phyloP scores from a whole-genome alignment of 192 early-diverging fungal genomes.

The Coemansia sp. region DNA sequence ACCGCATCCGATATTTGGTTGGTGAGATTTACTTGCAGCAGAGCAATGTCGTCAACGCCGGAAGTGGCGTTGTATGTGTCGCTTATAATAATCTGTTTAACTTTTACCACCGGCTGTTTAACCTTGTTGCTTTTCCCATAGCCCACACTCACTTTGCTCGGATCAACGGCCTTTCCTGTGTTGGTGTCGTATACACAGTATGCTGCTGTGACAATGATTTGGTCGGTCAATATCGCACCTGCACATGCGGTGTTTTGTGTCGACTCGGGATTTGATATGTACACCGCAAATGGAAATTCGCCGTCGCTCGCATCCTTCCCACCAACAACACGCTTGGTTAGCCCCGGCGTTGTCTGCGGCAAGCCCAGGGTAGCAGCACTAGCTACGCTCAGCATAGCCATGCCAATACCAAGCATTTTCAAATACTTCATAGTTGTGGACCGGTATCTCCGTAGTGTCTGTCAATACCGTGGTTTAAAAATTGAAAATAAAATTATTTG shows the following conservation, averaged over 20 bases:
- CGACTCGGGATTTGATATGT: constrained; percentile 27
- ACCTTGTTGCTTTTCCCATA: constrained; percentile 34
- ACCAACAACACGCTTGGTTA: constrained; percentile 33
- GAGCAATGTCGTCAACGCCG: constrained; percentile 38
- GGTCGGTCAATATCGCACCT: constrained; percentile 47
- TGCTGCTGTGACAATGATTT: constrained; percentile 42
- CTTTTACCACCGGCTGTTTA: constrained; percentile 23
- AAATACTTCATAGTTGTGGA: not conserved
- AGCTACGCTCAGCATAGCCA: not conserved
- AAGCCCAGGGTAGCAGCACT: too few relatives aligned
- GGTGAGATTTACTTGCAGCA: constrained; percentile 37
- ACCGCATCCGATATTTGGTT: constrained; percentile 17
- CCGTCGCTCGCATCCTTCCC: constrained; percentile 21
- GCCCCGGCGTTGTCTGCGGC: not conserved
- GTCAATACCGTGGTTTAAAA: not conserved
- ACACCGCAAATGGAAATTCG: constrained; percentile 43
- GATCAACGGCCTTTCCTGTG: constrained; percentile 21
- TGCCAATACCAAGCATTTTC: not conserved
- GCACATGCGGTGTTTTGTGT: constrained; percentile 43
- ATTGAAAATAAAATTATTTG: not conserved
- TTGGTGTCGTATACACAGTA: constrained; percentile 32
- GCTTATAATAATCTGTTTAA: constrained; percentile 31
- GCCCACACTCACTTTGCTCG: constrained; percentile 28
- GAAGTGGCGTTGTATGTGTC: constrained; percentile 25
- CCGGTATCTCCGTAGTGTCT: not conserved